Conservation (phyloP, 192 early-diverging fungal species). For the Backusella circina region DNA sequence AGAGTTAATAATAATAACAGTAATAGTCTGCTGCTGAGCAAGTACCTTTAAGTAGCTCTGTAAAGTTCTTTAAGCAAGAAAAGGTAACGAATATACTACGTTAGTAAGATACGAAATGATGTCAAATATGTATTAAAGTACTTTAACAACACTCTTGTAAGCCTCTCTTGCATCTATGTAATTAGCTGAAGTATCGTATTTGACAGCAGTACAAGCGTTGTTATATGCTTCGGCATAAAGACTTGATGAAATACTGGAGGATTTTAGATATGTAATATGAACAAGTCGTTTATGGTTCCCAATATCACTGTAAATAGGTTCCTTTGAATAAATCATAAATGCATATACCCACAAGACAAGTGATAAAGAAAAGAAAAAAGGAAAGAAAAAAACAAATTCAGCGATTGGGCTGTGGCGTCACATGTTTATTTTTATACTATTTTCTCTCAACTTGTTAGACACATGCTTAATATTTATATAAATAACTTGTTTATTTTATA, state of each 20-base stretch:
- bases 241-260: neutral
- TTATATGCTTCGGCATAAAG: slow-evolving; percentile 10
- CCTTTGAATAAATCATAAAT: slow-evolving; percentile 7
- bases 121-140: neutral
- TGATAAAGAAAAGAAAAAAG: neutral
- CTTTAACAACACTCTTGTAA: slow-evolving; percentile 26
- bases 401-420: neutral
- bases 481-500: slow-evolving; percentile 13
- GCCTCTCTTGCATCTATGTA: slow-evolving; percentile 21
- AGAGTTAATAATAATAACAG: neutral
- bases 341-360: neutral
- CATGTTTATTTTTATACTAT: neutral
- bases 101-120: neutral
- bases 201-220: slow-evolving; percentile 26
- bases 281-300: neutral
- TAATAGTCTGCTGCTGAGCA: neutral
- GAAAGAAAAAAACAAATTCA: neutral
- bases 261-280: neutral
- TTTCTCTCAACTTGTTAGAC: no score
- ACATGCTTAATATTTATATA: neutral
- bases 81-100: neutral
- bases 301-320: neutral
- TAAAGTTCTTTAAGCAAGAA: neutral
- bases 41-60: neutral
- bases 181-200: slow-evolving; percentile 15